A percentile compares a stretch with the other conserved stretches of the same genome.
Evolutionary conservation across 257 asterid species (phyloP).

Genomic region (Scutellaria barbata): DNA sequence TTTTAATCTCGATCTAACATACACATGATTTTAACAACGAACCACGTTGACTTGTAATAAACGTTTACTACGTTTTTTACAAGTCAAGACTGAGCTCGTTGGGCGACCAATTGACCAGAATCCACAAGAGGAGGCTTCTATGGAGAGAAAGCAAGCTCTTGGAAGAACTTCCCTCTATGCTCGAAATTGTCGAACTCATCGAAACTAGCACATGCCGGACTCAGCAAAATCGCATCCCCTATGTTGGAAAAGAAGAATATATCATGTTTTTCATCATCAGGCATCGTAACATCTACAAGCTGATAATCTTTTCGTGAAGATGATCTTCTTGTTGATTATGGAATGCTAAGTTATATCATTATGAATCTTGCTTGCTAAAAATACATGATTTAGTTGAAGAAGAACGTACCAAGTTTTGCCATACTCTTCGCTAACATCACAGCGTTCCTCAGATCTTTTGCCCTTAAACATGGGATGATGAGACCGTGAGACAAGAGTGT

Average conservation of each 20-base stretch:
- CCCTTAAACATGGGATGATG: conserved; percentile 43
- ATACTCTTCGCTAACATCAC: conserved; percentile 42
- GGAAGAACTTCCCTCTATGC: conserved; percentile 46
- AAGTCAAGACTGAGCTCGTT: too few relatives aligned
- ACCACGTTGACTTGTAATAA: too few relatives aligned
- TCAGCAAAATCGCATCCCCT: conserved; percentile 48
- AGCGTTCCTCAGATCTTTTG: conserved; percentile 34
- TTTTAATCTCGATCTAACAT: too few relatives aligned
- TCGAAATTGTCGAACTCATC: conserved; percentile 51
- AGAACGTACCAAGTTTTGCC: conserved; percentile 37
- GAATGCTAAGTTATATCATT: too few relatives aligned
- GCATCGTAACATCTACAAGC: too few relatives aligned
- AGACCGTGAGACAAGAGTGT: conserved; percentile 41
- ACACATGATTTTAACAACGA: too few relatives aligned
- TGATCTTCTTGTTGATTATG: too few relatives aligned
- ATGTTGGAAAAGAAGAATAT: neutral
- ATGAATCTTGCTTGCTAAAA: neutral
- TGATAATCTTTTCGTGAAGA: too few relatives aligned
- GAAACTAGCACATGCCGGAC: conserved; percentile 52
- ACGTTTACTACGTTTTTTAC: too few relatives aligned
- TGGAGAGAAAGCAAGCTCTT: conserved; percentile 40
- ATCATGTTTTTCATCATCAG: too few relatives aligned
- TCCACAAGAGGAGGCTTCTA: neutral
- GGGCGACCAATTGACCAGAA: neutral
- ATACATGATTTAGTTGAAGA: neutral